Base-by-base conservation (phyloP, 1,284 basidiomycete genomes). In the Fomitiporia mediterranea region DNA sequence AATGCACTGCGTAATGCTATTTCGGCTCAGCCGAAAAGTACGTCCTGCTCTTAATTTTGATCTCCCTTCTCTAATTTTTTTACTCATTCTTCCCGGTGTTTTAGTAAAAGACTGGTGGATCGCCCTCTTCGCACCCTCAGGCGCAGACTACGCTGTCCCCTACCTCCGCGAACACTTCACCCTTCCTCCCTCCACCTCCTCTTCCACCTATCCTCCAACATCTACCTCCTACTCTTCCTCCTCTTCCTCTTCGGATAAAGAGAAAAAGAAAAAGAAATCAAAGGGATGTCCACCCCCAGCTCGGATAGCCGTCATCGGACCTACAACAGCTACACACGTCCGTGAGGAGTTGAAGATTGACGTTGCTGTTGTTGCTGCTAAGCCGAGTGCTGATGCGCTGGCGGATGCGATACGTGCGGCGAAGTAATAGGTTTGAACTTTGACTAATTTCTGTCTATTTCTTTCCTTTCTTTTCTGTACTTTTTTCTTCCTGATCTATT, bases 81-180 rank as follows among this genome's bases (percentile, higher is more conserved):
- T 19, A 11, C 15, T 17, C 13, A 17, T 34, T 32, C 13, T 44
- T 44, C 15, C 7, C 17, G 5, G 21, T 32, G 4, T 13, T 19
- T 46, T 47, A 60, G 59, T 55, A 23, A 54, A 54, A 47, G 39
- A 38, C 23, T 84, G 82, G 80, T 89, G 88, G 86, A 78, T 89
- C 6, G 78, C 83, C 13, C 81, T 82, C 65, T 91, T 91, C 62
- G 85, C 89, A 0, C 89, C 89, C 1, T 91, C 87, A 1, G 76
- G 80, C 1, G 81, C 86, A 0, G 74, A 74, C 34, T 79, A 82
- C 53, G 82, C 79, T 7, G 68, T 74, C 3, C 85, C 86, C 0
- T 66, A 72, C 25, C 61, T 90, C 25, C 66, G 66, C 11, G 66
- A 74, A 27, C 69, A 75, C 55, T 83, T 87, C 61, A 53, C 60